Evolutionary conservation across 2,329 filamentous ascomycete species (phyloP), one percentile per base, ranked within the genome.

Genomic region (Penicillium brevicompactum): DNA sequence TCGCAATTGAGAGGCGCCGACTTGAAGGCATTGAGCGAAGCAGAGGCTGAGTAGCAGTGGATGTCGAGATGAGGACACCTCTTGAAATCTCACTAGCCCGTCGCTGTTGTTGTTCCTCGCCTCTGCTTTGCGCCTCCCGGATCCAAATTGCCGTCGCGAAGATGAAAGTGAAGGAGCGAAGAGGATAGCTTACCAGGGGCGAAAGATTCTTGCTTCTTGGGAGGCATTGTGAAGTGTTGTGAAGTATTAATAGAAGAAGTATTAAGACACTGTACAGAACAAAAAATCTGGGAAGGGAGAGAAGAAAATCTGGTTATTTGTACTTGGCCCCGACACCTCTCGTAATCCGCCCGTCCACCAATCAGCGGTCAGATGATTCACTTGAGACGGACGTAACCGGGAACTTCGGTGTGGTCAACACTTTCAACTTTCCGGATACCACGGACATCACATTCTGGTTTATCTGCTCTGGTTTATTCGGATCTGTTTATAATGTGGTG

Each of bases 261-360:
- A 57, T 49, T 48, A 59, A 53, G 46, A 53, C 48, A 58, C 55
- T 61, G 55, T 68, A 66, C 53, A 66, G 42, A 57, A 34, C 56
- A 56, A 55, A 58, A 61, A 57, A 51, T 55, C 51, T 55, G 49
- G 46, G 46, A 62, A 48, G 50, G 61, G 55, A 49, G 57, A 58
- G 54, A 65, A 67, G 62, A 68, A 73, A 68, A 67, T 67, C 69
- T 68, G 68, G 61, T 61, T 67, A 71, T 72, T 74, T 72, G 68
- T 72, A 72, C 59, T 59, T 67, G 56, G 66, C 64, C 64, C 68
- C 68, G 66, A 63, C 61, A 53, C 52, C 62, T 70, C 70, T 70
- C 70, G 71, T 72, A 70, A 73, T 70, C 64, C 51, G 51, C 38
- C 14, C 2, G 3, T 50, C 21, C 22, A 34, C 72, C 72, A 74